These are phyloP conservation scores for Metschnikowia peoriensis DNA, from an alignment of 805 yeast genomes.

Conservation along the genomic window DNA sequence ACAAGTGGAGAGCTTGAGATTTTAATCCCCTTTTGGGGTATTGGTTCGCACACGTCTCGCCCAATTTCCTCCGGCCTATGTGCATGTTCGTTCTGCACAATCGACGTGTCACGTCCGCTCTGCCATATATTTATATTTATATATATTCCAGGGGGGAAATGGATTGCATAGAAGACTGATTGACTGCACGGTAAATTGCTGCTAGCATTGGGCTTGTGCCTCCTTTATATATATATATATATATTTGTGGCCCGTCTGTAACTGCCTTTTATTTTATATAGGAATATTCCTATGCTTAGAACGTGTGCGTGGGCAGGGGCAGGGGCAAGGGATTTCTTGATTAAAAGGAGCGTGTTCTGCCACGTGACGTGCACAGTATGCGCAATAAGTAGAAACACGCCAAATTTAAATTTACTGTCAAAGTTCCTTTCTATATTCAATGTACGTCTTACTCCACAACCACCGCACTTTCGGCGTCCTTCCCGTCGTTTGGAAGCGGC, in stretches of 20 bases:
- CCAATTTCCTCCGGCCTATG: not conserved
- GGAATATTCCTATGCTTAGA: no score
- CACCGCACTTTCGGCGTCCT: not conserved
- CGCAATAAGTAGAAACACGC: no score
- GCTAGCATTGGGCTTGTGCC: no score
- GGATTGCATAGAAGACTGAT: not conserved
- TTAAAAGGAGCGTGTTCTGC: no score
- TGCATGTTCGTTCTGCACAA: conserved; percentile 4
- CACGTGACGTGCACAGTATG: no score
- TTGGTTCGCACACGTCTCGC: conserved; percentile 18
- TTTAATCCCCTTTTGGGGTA: conserved; percentile 22
- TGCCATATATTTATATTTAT: not conserved
- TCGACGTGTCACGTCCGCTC: conserved; percentile 6
- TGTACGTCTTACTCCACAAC: not conserved
- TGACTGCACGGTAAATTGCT: no score
- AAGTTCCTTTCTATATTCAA: not conserved
- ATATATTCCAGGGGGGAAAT: not conserved
- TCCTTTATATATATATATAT: no score
- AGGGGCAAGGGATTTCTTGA: no score
- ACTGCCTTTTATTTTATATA: no score
- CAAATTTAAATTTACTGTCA: not conserved
- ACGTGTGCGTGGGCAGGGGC: no score
- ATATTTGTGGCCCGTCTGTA: no score
- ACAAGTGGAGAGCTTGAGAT: conserved; percentile 18
- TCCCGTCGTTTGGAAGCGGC: conserved; percentile 7